Base-by-base conservation (phyloP, 2,329 filamentous ascomycete genomes). In the Monosporascus sp. region DNA sequence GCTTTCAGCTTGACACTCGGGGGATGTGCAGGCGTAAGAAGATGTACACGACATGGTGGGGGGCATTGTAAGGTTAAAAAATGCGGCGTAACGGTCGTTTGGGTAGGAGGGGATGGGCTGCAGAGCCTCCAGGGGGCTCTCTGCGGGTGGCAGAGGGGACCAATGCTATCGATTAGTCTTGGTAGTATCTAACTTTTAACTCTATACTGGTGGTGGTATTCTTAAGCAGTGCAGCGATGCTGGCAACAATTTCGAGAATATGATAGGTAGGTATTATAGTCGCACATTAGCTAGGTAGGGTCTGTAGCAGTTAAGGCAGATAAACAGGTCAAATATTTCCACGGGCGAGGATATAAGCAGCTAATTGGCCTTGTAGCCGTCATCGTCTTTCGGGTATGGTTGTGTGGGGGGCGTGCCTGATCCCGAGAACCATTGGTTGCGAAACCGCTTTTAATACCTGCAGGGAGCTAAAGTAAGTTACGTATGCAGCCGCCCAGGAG, bases 1-100 rank as follows among this genome's bases (percentile, higher is more conserved):
- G 31, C 70, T 67, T 14, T 69, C 65, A 5, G 64, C 22, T 25
- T 62, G 59, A 45, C 72, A 71, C 56, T 73, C 66, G 54, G 70
- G 55, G 48, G 66, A 60, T 25, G 62, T 58, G 38, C 65, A 54
- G 38, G 60, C 59, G 46, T 64, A 66, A 27, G 64, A 57, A 6
- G 65, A 65, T 3, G 65, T 58, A 53, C 63, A 67, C 51, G 65
- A 59, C 66, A 69, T 69, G 51, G 55, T 59, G 57, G 22, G n/a
- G 17, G 34, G 34, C 5, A 50, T 48, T 1, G 7, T 8, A 25
- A 38, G 18, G 17, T 47, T 24, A 17, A 24, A 47, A 24, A 17
- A 1, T 24, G 22, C 3, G 44, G 20, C 9, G 31, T 34, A 47
- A n/a, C 7, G 24, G 8, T 17, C 8, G 6, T 6, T 31, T 20